These are phyloP conservation scores for Macrophomina pseudophaseolina DNA, from an alignment of 2,329 filamentous ascomycete genomes.

Conservation along the genomic window DNA sequence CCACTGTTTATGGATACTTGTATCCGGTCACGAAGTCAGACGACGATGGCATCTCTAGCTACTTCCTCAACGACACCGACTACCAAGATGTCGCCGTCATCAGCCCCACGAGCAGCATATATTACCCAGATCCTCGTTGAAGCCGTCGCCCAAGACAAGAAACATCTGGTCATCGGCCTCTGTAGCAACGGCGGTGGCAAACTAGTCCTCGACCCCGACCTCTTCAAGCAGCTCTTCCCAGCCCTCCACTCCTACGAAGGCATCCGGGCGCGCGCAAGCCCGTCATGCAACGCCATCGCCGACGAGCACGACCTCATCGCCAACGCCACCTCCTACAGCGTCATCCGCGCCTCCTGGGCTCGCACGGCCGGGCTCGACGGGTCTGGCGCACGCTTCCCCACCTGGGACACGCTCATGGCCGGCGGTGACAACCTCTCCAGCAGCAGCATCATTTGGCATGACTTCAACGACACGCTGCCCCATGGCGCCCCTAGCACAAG, in stretches of 20 bases:
- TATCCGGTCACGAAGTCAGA: conserved; percentile 43
- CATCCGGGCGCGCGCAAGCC: conserved; percentile 52
- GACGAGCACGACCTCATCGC: conserved; percentile 3
- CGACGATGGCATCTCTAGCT: conserved; percentile 49
- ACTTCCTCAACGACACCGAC: conserved; percentile 49
- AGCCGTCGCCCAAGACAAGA: conserved; percentile 56
- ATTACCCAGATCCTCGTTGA: conserved; percentile 54
- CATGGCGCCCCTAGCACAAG: conserved; percentile 31
- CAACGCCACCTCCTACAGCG: conserved; percentile 39
- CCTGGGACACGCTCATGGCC: conserved; percentile 45
- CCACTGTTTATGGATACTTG: conserved; percentile 45
- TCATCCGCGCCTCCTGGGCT: conserved; percentile 40
- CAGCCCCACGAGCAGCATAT: conserved; percentile 47
- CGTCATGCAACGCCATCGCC: conserved; percentile 34
- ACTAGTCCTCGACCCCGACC: conserved; percentile 47
- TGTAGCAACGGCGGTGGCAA: conserved; percentile 65
- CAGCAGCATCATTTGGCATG: conserved; percentile 40
- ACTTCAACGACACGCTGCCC: conserved; percentile 30
- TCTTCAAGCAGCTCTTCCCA: conserved; percentile 62
- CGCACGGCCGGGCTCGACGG: conserved; percentile 40
- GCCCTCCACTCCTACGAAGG: conserved; percentile 49
- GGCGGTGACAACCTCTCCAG: conserved; percentile 40
- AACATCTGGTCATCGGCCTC: conserved; percentile 69
- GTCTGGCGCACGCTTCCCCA: conserved; percentile 37
- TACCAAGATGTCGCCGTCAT: conserved; percentile 54